Conservation (phyloP, 805 yeast genomes). For the Candida methanosorbosa region DNA sequence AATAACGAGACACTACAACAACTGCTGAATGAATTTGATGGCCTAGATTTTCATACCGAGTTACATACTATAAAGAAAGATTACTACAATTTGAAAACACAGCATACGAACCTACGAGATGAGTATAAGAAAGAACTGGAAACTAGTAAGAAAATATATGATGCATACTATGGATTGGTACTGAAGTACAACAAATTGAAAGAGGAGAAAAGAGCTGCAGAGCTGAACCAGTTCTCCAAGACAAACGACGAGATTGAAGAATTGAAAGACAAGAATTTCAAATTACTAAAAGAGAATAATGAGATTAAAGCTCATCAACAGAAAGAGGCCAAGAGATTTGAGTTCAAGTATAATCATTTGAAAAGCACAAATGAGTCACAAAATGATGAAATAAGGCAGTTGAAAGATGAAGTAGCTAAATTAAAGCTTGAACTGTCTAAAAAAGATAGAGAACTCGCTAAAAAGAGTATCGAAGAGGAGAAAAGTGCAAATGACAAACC, state of each 20-base stretch:
- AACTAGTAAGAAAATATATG: neutral
- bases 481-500: neutral
- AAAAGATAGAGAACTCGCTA: neutral
- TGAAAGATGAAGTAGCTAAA: neutral
- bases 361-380: neutral
- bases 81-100: neutral
- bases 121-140: neutral
- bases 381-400: neutral
- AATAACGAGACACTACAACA: neutral
- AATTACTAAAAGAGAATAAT: neutral
- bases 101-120: neutral
- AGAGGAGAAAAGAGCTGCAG: too few relatives aligned
- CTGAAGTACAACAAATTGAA: neutral
- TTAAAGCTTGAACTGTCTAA: neutral
- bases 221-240: too few relatives aligned
- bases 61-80: neutral
- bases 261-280: neutral
- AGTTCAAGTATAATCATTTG: neutral
- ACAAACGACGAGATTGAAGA: neutral
- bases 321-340: neutral
- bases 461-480: neutral
- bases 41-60: neutral
- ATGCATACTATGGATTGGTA: neutral
- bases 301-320: neutral
- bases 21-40: neutral